Evolutionary conservation across 768 basidiomycete genomes (phyloP).

Genomic region (Panus rudis): DNA sequence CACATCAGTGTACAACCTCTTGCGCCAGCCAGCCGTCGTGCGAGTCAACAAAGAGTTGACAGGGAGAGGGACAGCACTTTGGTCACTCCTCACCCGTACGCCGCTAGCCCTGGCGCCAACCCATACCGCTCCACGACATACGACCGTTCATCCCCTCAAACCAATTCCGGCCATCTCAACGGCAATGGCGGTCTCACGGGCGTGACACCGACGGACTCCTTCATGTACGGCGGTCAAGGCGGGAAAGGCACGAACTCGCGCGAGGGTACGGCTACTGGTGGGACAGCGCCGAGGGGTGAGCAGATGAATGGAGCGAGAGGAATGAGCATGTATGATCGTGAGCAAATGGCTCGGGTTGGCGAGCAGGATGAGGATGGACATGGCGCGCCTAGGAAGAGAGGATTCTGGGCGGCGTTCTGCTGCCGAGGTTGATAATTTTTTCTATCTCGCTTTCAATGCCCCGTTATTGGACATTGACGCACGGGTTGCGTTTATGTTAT

Average conservation of each 20-base stretch:
- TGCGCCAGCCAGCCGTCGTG: slow-evolving; percentile 59
- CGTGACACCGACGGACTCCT: slow-evolving; percentile 46
- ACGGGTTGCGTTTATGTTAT: too few species aligned
- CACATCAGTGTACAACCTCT: slow-evolving; percentile 57
- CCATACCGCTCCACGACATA: slow-evolving; percentile 50
- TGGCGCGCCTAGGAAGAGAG: slow-evolving; percentile 52
- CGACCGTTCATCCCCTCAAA: slow-evolving; percentile 37
- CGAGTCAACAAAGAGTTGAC: slow-evolving; percentile 49
- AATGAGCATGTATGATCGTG: slow-evolving; percentile 63
- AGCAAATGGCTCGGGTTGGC: slow-evolving; percentile 52
- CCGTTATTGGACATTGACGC: too few species aligned
- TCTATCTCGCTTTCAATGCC: too few species aligned
- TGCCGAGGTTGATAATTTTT: slow-evolving; percentile 72
- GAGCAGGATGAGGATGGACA: slow-evolving; percentile 57
- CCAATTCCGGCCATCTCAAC: slow-evolving; percentile 24
- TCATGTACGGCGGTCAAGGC: slow-evolving; percentile 53
- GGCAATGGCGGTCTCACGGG: slow-evolving; percentile 34
- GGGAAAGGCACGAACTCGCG: slow-evolving; percentile 41
- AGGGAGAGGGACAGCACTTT: slow-evolving; percentile 29
- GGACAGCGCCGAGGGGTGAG: slow-evolving; percentile 28
- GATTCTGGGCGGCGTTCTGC: slow-evolving; percentile 61
- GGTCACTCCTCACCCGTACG: slow-evolving; percentile 67
- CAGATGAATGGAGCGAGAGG: slow-evolving; percentile 31
- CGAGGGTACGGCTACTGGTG: slow-evolving; percentile 42
- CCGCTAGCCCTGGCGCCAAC: slow-evolving; percentile 47